Evolutionary conservation across 2,329 filamentous ascomycete species (phyloP), one percentile per base, ranked within the genome.

Genomic region (Colletotrichum sp.): DNA sequence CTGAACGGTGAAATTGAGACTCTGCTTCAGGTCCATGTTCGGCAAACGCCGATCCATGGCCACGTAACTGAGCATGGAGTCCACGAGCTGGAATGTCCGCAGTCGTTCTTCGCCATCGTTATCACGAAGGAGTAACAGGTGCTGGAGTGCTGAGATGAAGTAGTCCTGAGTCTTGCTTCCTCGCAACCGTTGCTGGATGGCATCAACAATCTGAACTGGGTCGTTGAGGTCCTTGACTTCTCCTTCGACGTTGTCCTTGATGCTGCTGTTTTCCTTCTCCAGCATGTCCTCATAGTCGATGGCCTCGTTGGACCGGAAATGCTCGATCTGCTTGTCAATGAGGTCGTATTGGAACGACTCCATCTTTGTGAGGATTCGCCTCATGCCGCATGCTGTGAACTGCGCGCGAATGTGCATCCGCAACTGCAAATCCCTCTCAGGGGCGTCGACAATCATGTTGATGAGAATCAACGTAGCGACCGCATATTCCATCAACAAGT

Each of bases 241-340:
- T 34, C 92, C 94, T 80, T 98, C 95, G 75, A 96, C 89, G 80
- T 92, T 95, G 82, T 98, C 96, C 83, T 97, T 95, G 85, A 98
- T 94, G 83, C 95, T 98, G 83, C 92, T 96, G 80, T 94, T 95
- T 85, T 98, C 97, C 77, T 93, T 91, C 85, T 98, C 96, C 63
- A 98, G 91, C 85, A 98, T 94, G 84, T 98, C 97, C 87, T 99
- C 97, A 83, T 98, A 98, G 87, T 99, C 97, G 83, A 98, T 98
- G 71, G 95, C 96, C 85, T 98, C 96, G 83, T 98, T 98, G 78
- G 94, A 93, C 74, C 95, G 93, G 88, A 97, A 99, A 70, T 93
- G 93, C 84, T 98, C 96, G 81, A 98, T 94, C 87, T 99, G 97
- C 89, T 98, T 98, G 89, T 98, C 96, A 80, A 99, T 97, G 80